A percentile compares a stretch with the other conserved stretches of the same genome.
Evolutionary conservation across 2,329 filamentous ascomycete species (phyloP).

Genomic region (Cytospora piceae): DNA sequence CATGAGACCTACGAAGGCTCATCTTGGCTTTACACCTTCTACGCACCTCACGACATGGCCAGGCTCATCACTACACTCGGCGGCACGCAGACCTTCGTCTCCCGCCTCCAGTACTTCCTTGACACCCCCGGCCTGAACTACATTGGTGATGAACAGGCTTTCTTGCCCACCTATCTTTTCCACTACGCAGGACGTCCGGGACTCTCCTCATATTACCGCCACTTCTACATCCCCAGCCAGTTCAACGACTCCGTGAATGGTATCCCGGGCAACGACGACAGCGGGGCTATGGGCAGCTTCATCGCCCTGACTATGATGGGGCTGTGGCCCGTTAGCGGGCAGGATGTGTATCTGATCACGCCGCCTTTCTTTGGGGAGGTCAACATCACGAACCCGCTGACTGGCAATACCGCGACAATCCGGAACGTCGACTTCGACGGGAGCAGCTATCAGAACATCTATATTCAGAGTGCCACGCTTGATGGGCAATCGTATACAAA

Average conservation of each 20-base stretch:
- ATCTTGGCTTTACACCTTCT: slow-evolving; percentile 71
- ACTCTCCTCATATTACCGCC: slow-evolving; percentile 51
- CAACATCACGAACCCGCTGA: slow-evolving; percentile 53
- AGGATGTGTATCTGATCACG: slow-evolving; percentile 66
- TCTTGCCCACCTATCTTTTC: slow-evolving; percentile 63
- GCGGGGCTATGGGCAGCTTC: slow-evolving; percentile 66
- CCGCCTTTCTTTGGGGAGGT: slow-evolving; percentile 64
- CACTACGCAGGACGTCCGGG: slow-evolving; percentile 65
- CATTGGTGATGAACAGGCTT: slow-evolving; percentile 57
- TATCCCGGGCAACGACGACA: slow-evolving; percentile 67
- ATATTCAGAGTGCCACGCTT: slow-evolving; percentile 60
- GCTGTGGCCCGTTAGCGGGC: slow-evolving; percentile 63
- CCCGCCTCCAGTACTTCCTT: slow-evolving; percentile 61
- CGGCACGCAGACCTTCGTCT: slow-evolving; percentile 53
- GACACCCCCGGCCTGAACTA: slow-evolving; percentile 43
- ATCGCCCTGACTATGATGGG: slow-evolving; percentile 63
- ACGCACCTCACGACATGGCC: slow-evolving; percentile 46
- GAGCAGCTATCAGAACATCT: slow-evolving; percentile 55
- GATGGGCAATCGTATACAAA: slow-evolving; percentile 58
- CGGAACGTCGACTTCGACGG: slow-evolving; percentile 59
- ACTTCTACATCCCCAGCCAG: slow-evolving; percentile 62
- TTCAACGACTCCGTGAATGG: slow-evolving; percentile 62
- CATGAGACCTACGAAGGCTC: slow-evolving; percentile 72
- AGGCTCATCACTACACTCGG: slow-evolving; percentile 57
- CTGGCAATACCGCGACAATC: slow-evolving; percentile 60